Base-by-base conservation (phyloP, 2,329 filamentous ascomycete species). In the Neurospora sp. region DNA sequence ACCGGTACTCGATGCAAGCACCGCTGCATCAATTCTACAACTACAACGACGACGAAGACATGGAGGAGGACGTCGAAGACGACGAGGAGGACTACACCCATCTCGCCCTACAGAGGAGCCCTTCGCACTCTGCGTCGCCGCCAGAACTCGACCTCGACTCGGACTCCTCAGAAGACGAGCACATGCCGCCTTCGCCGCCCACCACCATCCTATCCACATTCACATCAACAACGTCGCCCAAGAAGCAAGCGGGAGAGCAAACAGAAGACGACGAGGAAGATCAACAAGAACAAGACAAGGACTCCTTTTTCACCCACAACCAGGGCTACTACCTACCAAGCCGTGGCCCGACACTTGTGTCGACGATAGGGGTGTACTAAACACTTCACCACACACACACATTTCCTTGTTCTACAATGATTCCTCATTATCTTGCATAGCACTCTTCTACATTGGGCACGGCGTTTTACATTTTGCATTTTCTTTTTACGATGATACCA, bases 61-160 rank as follows among this genome's bases (percentile, higher is more conserved):
- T 84, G 75, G 84, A 79, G 71, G 80, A 82, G 70, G 84, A 85
- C 10, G 41, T 5, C 67, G 83, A 87, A 68, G 84, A 90, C 70
- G 87, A 88, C 71, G 87, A 88, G 73, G 88, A 91, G 78, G 88
- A 90, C 79, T 89, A 88, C 75, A 84, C 84, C 72, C 83, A 88
- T 71, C 86, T 93, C 69, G 84, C 86, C 71, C 86, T 93, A 71
- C 91, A 89, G 69, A 88, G 90, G 76, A 90, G 89, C 72, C 83
- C 84, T 36, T 93, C 90, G 6, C 89, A 89, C 81, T 83, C 83
- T 76, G 86, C 80, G 76, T 87, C 88, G 68, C 86, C 91, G 68
- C 91, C 91, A 8, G 91, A 92, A 78, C 87, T 93, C 70, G 85
- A 89, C 74, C 84, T 88, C 73, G 91, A 93, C 77, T 87, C 86